Evolutionary conservation across 371 early-diverging fungal species (phyloP).

Genomic region (Chytridiales sp.): DNA sequence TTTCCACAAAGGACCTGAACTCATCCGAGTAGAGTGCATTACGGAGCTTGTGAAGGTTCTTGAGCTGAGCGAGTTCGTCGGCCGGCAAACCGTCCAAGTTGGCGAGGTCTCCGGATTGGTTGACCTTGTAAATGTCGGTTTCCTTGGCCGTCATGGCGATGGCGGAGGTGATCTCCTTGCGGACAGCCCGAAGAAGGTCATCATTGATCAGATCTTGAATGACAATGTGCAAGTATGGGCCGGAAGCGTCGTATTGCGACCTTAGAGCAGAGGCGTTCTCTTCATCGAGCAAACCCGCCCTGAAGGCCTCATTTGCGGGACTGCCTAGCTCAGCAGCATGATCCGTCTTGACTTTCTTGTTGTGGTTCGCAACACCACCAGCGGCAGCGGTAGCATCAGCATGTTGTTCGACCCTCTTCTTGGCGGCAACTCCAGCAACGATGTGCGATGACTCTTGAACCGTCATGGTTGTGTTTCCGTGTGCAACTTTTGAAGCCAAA

Average conservation of each 20-base stretch:
- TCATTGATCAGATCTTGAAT: slow-evolving; percentile 61
- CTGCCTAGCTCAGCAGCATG: too few relatives aligned
- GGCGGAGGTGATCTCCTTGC: slow-evolving; percentile 59
- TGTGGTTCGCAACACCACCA: too few relatives aligned
- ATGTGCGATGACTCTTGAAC: too few relatives aligned
- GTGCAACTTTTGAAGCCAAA: too few relatives aligned
- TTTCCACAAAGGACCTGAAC: slow-evolving; percentile 64
- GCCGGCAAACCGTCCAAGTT: slow-evolving; percentile 70
- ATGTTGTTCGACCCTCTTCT: too few relatives aligned
- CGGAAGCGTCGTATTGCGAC: slow-evolving; percentile 36
- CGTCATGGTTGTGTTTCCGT: too few relatives aligned
- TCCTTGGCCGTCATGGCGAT: slow-evolving; percentile 72
- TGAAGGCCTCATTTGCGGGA: too few relatives aligned
- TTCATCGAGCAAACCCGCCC: too few relatives aligned
- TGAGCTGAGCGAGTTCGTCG: slow-evolving; percentile 52
- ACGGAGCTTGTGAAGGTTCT: slow-evolving; percentile 56
- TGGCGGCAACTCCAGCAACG: too few relatives aligned
- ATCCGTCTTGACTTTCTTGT: too few relatives aligned
- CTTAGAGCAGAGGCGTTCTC: not conserved
- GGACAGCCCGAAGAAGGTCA: slow-evolving; percentile 58
- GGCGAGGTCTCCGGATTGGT: slow-evolving; percentile 78
- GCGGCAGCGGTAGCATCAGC: too few relatives aligned
- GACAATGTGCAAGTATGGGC: slow-evolving; percentile 66
- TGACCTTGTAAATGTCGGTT: slow-evolving; percentile 73
- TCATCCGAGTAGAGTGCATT: slow-evolving; percentile 69